These are phyloP conservation scores for Nemophila menziesii DNA, from an alignment of 257 asterid genomes.

Conservation along the genomic window DNA sequence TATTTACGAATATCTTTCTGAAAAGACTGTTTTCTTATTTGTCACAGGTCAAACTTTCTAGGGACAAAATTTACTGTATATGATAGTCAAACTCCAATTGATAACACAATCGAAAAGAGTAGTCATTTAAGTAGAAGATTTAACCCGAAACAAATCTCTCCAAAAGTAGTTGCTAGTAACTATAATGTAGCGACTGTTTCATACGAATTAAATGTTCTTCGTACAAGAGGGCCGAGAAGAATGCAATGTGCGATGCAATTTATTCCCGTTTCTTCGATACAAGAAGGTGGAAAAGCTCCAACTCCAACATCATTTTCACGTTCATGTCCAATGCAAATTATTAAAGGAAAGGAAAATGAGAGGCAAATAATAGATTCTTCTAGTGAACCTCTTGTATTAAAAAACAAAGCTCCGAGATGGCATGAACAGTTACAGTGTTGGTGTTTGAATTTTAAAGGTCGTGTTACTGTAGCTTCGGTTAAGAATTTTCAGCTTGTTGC, in stretches of 20 bases:
- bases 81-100: conserved; percentile 14
- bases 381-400: conserved; percentile 9
- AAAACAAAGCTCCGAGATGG: conserved; percentile 23
- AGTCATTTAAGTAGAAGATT: conserved; percentile 10
- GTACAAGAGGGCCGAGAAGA: conserved; percentile 23
- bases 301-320: conserved; percentile 18
- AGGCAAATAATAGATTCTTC: neutral
- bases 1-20: neutral
- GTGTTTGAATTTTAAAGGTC: conserved; percentile 23
- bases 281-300: conserved; percentile 19
- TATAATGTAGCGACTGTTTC: conserved; percentile 16
- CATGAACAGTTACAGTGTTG: conserved; percentile 26
- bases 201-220: conserved; percentile 20
- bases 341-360: conserved; percentile 9
- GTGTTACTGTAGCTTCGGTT: conserved; percentile 26
- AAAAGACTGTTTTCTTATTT: neutral
- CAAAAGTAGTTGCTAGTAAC: conserved; percentile 14
- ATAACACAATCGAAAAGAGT: conserved; percentile 5
- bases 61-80: conserved; percentile 22
- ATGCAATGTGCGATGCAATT: conserved; percentile 13
- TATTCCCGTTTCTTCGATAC: conserved; percentile 12
- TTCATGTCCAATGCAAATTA: conserved; percentile 6
- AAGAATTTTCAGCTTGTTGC: conserved; percentile 25
- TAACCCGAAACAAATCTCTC: conserved; percentile 11
- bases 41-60: conserved; percentile 21